These are phyloP conservation scores for Marvania coccoides DNA, from an alignment of 139 green algal species.

Conservation along the genomic window DNA sequence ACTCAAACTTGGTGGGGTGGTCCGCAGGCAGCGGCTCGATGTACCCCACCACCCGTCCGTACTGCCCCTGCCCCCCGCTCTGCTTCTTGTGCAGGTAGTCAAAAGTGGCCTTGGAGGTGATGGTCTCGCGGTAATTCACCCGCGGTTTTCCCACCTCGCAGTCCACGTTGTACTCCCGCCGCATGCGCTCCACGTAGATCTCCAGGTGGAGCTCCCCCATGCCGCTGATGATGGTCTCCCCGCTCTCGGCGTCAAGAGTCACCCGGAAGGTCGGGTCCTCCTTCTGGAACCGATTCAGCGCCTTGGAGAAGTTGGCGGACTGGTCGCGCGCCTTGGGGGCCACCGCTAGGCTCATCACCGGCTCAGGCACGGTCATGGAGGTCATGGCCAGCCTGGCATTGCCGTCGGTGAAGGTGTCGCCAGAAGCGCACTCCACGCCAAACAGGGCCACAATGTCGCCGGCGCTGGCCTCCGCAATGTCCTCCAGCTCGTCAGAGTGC, in stretches of 20 bases:
- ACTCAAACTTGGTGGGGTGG: conserved; percentile 48
- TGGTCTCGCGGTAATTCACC: conserved; percentile 95
- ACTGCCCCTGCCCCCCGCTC: conserved; percentile 75
- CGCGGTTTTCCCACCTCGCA: conserved; percentile 78
- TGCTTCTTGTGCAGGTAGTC: conserved; percentile 99
- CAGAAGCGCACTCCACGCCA: conserved; percentile 93
- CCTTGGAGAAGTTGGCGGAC: conserved; percentile 60
- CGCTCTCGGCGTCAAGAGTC: conserved; percentile 54
- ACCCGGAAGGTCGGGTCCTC: conserved; percentile 99
- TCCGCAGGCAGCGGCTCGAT: conserved; percentile 55
- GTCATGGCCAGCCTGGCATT: conserved; percentile 62
- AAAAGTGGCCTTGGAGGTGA: conserved; percentile 71
- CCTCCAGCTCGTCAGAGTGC: conserved; percentile 86
- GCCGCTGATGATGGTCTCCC: conserved; percentile 86
- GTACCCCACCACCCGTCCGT: conserved; percentile 62
- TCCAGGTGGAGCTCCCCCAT: conserved; percentile 99
- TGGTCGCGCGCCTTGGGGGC: conserved; percentile 66
- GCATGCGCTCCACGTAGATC: conserved; percentile 97
- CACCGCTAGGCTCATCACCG: conserved; percentile 96
- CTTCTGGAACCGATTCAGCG: conserved; percentile 77
- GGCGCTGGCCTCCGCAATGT: conserved; percentile 64
- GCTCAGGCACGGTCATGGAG: conserved; percentile 90
- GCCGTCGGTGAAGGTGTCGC: conserved; percentile 94
- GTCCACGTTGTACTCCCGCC: conserved; percentile 93
- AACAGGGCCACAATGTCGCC: conserved; percentile 99